A percentile compares a stretch with the other conserved stretches of the same genome.
Conservation (phyloP, 805 yeast genomes). For the Helenozyma baotianmanensis region DNA sequence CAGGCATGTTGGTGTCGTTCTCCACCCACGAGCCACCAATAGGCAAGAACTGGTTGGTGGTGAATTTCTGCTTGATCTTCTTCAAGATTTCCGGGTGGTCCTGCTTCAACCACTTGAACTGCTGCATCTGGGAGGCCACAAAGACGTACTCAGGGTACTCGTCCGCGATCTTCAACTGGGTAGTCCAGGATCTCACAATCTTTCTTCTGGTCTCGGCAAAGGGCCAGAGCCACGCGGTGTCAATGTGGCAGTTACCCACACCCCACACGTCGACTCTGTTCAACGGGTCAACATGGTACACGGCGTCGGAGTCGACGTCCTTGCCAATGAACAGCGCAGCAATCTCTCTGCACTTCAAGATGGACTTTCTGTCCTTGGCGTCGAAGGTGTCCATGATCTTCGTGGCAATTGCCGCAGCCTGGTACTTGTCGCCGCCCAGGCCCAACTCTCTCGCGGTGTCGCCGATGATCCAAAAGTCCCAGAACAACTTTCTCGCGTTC, state of each 20-base stretch:
- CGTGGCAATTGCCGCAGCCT: conserved; percentile 76
- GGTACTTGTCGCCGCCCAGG: conserved; percentile 65
- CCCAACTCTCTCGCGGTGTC: conserved; percentile 89
- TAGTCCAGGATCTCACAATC: conserved; percentile 91
- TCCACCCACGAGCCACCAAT: conserved; percentile 99
- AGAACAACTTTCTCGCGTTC: conserved; percentile 70
- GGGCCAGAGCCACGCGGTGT: conserved; percentile 99
- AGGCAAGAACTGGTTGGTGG: conserved; percentile 74
- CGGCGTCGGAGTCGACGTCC: conserved; percentile 59
- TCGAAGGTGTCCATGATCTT: conserved; percentile 82
- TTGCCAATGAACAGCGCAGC: conserved; percentile 63
- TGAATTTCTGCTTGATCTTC: conserved; percentile 60
- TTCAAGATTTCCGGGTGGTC: conserved; percentile 81
- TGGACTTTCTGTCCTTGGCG: conserved; percentile 53
- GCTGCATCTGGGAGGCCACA: conserved; percentile 95
- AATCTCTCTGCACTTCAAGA: conserved; percentile 60
- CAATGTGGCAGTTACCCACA: conserved; percentile 94
- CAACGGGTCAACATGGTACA: conserved; percentile 32
- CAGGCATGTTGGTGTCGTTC: conserved; percentile 93
- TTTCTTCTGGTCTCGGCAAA: conserved; percentile 93
- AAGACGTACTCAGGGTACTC: conserved; percentile 89
- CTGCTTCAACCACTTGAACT: conserved; percentile 82
- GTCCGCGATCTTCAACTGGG: conserved; percentile 81
- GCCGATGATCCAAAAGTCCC: conserved; percentile 83
- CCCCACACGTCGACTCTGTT: conserved; percentile 64